Conservation (phyloP, 495 filamentous ascomycete genomes). For the Talaromyces thailandensis region DNA sequence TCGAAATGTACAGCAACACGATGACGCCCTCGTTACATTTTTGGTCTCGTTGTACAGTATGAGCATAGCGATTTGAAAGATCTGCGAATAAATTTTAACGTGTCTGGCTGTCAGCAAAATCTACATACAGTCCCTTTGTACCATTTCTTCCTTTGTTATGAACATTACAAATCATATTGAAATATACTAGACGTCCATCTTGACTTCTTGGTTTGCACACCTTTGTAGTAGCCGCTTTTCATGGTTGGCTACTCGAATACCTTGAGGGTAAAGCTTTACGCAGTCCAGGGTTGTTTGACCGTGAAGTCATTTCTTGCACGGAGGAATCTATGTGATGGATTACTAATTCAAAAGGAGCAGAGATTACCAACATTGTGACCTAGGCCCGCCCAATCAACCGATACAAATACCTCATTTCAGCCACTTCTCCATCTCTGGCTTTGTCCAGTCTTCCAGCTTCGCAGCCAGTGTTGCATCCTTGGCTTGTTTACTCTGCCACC, state of each 20-base stretch:
- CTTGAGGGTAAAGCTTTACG: neutral
- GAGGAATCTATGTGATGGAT: neutral
- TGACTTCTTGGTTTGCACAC: neutral
- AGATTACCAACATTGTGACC: neutral
- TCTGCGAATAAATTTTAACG: neutral
- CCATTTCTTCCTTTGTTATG: neutral
- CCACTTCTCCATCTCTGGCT: slow-evolving; percentile 1
- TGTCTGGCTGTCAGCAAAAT: neutral
- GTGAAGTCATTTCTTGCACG: neutral
- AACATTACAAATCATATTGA: neutral
- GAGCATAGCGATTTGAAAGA: neutral
- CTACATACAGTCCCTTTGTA: neutral
- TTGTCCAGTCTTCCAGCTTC: slow-evolving; percentile 6
- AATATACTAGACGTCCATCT: neutral
- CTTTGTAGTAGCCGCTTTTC: neutral
- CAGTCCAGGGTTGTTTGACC: neutral
- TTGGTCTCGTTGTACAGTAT: slow-evolving; percentile 4
- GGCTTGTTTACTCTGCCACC: slow-evolving; percentile 4
- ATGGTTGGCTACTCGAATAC: neutral
- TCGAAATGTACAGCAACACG: neutral
- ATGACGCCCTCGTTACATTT: neutral
- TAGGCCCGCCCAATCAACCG: neutral
- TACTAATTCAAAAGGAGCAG: neutral
- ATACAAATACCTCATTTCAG: neutral
- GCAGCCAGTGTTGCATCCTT: neutral